Base-by-base conservation (phyloP, 192 early-diverging fungal genomes). In the Gorgonomyces haynaldii region DNA sequence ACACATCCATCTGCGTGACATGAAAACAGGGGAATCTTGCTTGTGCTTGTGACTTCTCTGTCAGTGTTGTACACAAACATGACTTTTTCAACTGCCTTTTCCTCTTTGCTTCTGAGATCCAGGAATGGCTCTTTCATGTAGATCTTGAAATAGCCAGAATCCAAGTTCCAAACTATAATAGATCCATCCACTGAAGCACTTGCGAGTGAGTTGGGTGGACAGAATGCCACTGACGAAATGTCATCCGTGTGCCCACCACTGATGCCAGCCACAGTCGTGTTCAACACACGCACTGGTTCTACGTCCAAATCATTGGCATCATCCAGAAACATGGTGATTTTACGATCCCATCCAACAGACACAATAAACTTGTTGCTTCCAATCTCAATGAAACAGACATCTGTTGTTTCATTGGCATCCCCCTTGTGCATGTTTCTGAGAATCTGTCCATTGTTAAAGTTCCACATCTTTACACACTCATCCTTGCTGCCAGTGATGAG, bases 361-460 rank as follows among this genome's bases (percentile, higher is more conserved):
- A 80, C 53, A 34, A 80, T 70, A 65, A 64, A 67, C 27, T 26
- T 32, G 3, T 6, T 20, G 8, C 22, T 27, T 36, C 67, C 72
- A 62, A 80, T 76, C 53, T 80, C 77, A 29, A 79, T 65, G 45
- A 56, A 80, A 12, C 58, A 26, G 5, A 80, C 54, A 32, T 72
- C 75, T 5, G 77, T 79, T 10, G 59, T 58, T 53, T 79, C 77
- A 23, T 52, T 35, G 12, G 38, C 20, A 30, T 58, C 64, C 39
- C 54, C 58, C 45, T 75, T 78, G 40, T 61, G 48, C 65, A 79
- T 65, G 28, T 63, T 69, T 8, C 72, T 56, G 8, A 80, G 52
- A 19, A 79, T 65, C 45, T 76, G 73, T 10, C 77, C 77, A 56
- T 80, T 80, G 56, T 80, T 80, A 59, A 79, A 80, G 60, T 80